A percentile compares a stretch with the other conserved stretches of the same genome.
phyloP scores from a whole-genome alignment of 768 basidiomycete species.

The Symmetrospora coprosmae region DNA sequence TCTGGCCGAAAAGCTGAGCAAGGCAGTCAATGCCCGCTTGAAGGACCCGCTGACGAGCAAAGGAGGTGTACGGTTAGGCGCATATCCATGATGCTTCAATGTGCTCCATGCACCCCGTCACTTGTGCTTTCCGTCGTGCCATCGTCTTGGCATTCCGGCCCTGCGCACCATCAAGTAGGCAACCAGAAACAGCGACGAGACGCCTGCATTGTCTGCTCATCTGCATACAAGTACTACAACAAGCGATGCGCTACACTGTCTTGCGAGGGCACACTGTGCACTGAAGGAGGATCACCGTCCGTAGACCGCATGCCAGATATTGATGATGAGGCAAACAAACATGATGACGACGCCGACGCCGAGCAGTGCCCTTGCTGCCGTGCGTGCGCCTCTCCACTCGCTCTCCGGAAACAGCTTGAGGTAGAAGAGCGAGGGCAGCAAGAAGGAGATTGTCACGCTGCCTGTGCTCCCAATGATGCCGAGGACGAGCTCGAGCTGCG shows the following conservation, averaged over 20 bases:
- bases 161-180: too few relatives aligned
- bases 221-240: too few relatives aligned
- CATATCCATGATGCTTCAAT: too few relatives aligned
- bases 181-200: too few relatives aligned
- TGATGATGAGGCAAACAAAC: conserved; percentile 3
- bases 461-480: conserved; percentile 95
- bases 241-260: too few relatives aligned
- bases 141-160: too few relatives aligned
- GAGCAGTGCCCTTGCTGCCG: neutral
- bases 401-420: conserved; percentile 12
- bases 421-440: conserved; percentile 38
- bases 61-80: neutral
- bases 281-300: too few relatives aligned
- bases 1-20: neutral
- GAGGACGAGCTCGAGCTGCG: conserved; percentile 71
- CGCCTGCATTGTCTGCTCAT: too few relatives aligned
- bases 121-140: too few relatives aligned
- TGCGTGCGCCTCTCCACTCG: conserved; percentile 6
- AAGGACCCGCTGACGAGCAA: neutral
- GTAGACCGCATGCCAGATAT: neutral
- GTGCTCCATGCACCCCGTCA: too few relatives aligned
- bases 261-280: too few relatives aligned
- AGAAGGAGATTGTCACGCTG: conserved; percentile 91
- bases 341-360: conserved; percentile 3
- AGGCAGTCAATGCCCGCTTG: neutral